Percentiles rank a stretch among this genome's conserved stretches.
Conservation (phyloP, 2,329 filamentous ascomycete genomes). For the Myriosclerotinia duriaeana region DNA sequence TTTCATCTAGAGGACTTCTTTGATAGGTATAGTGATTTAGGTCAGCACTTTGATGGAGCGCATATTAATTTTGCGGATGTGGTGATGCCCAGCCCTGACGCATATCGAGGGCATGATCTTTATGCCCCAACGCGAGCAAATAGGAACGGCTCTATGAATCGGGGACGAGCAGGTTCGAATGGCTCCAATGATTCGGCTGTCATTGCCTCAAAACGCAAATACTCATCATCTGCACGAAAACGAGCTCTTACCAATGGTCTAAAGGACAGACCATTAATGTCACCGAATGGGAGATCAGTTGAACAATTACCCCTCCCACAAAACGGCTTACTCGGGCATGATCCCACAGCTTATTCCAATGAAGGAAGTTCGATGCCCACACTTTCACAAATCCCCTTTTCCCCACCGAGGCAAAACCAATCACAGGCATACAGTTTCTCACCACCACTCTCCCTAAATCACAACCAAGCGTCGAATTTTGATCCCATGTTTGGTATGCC, state of each 20-base stretch:
- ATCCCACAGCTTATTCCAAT: conserved; percentile 9
- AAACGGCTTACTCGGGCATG: background rate
- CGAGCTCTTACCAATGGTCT: conserved; percentile 38
- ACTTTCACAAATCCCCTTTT: conserved; percentile 37
- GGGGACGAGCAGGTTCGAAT: conserved; percentile 28
- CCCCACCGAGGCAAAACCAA: conserved; percentile 33
- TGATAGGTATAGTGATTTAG: conserved; percentile 67
- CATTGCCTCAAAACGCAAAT: conserved; percentile 26
- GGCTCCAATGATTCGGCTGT: conserved; percentile 30
- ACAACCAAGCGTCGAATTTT: conserved; percentile 43
- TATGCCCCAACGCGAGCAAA: conserved; percentile 45
- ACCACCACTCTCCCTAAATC: conserved; percentile 33
- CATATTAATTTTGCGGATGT: conserved; percentile 72
- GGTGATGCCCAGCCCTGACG: conserved; percentile 55
- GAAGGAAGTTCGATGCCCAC: conserved; percentile 15
- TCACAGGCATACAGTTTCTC: conserved; percentile 22
- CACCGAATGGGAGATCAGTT: conserved; percentile 30
- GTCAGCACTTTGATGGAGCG: conserved; percentile 66
- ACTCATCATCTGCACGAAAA: conserved; percentile 41
- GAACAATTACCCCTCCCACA: conserved; percentile 23
- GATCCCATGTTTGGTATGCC: conserved; percentile 61
- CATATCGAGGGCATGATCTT: conserved; percentile 51
- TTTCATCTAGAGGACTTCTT: conserved; percentile 89
- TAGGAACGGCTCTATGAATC: conserved; percentile 38
- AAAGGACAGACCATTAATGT: conserved; percentile 37